phyloP scores from a whole-genome alignment of 1,284 basidiomycete species.

The Boletellus deceptivus region DNA sequence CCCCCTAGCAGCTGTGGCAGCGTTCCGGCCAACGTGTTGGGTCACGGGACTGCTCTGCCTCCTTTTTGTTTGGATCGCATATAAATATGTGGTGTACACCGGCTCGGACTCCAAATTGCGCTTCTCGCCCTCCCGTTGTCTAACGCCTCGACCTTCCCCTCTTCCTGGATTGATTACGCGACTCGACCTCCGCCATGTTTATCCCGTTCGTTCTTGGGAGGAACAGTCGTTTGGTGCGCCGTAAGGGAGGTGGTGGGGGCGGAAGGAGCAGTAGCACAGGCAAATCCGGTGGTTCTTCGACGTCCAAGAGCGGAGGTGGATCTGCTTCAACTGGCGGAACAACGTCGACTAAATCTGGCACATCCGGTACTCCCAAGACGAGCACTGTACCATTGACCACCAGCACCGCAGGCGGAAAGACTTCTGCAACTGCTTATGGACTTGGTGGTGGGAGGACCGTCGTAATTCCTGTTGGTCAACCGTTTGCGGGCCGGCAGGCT shows the following conservation, averaged over 20 bases:
- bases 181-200: slow-evolving; percentile 25
- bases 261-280: slow-evolving; percentile 26
- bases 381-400: slow-evolving; percentile 28
- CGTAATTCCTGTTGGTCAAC: slow-evolving; percentile 40
- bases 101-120: too few relatives aligned
- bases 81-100: too few relatives aligned
- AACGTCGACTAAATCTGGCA: slow-evolving; percentile 10
- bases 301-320: slow-evolving; percentile 15
- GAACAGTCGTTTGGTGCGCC: slow-evolving; percentile 14
- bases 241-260: slow-evolving; percentile 32
- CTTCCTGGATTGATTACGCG: too few relatives aligned
- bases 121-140: too few relatives aligned
- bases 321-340: slow-evolving; percentile 22
- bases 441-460: slow-evolving; percentile 34
- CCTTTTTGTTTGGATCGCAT: too few relatives aligned
- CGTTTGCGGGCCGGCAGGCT: slow-evolving; percentile 41
- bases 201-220: slow-evolving; percentile 30
- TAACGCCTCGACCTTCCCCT: too few relatives aligned
- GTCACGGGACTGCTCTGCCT: too few relatives aligned
- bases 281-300: slow-evolving; percentile 8
- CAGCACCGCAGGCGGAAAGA: slow-evolving; percentile 26
- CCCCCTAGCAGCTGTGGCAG: too few relatives aligned
- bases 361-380: slow-evolving; percentile 17
- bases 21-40: too few relatives aligned
- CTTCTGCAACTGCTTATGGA: slow-evolving; percentile 37